Conservation (phyloP, 179 eudicot species). For the Beta corolliflora region DNA sequence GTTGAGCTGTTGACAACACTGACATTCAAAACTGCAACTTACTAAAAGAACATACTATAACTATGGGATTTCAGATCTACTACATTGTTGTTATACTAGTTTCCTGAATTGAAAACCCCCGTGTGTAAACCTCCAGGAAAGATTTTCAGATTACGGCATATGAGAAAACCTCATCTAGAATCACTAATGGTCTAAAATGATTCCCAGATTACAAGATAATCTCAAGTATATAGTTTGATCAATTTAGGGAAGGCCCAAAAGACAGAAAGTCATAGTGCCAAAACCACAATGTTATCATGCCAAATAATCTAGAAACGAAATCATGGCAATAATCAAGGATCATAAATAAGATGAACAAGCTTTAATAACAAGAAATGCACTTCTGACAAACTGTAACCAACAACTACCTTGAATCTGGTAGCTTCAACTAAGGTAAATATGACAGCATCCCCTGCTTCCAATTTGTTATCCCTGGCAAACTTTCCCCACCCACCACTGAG, state of each 20-base stretch:
- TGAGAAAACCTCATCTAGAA: background rate
- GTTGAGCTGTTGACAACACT: background rate
- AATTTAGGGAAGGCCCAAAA: background rate
- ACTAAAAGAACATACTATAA: background rate
- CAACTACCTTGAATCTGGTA: constrained; percentile 42
- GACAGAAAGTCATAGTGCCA: background rate
- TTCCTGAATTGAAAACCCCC: background rate
- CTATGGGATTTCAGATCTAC: background rate
- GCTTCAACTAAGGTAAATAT: constrained; percentile 38
- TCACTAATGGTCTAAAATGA: background rate
- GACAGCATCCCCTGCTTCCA: constrained; percentile 38
- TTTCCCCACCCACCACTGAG: constrained; percentile 47
- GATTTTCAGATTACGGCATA: background rate
- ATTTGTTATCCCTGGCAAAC: constrained; percentile 31
- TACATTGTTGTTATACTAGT: background rate
- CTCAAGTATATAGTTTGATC: background rate
- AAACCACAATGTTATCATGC: background rate
- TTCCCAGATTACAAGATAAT: background rate
- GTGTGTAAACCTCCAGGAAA: background rate
- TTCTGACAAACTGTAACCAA: background rate
- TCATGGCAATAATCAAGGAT: background rate
- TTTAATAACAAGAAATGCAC: background rate
- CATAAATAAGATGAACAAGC: background rate
- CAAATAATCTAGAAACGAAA: too few species aligned
- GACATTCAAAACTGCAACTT: background rate